These are phyloP conservation scores for Leishmania mexicana DNA, from an alignment of 208 protist genomes.

Conservation along the genomic window DNA sequence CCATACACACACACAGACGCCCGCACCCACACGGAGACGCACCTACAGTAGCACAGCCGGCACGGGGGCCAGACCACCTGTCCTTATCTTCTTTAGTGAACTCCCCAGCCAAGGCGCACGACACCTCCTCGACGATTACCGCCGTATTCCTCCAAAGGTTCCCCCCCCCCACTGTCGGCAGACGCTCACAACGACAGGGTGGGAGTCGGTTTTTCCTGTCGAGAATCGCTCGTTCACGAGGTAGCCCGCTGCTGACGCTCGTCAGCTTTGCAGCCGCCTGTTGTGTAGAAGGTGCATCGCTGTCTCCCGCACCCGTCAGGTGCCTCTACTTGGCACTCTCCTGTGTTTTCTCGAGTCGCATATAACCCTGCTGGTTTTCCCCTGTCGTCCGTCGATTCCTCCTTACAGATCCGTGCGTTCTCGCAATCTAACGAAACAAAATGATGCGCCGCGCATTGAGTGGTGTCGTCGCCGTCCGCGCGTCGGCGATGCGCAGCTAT, in stretches of 20 bases:
- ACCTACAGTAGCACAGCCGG: background rate
- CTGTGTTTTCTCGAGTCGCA: background rate
- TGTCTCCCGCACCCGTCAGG: background rate
- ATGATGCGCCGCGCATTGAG: constrained; percentile 80
- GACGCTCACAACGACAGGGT: background rate
- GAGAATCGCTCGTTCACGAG: background rate
- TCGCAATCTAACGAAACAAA: background rate
- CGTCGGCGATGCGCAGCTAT: constrained; percentile 41
- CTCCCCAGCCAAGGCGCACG: too few relatives aligned
- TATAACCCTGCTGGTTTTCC: background rate
- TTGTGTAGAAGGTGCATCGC: background rate
- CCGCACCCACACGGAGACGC: background rate
- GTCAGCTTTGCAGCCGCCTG: background rate
- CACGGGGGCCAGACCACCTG: background rate
- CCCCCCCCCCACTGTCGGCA: background rate
- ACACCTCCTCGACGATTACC: background rate
- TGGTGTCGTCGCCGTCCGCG: constrained; percentile 18
- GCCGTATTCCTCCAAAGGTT: background rate
- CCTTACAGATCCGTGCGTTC: background rate
- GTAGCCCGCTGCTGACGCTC: background rate
- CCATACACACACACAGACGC: background rate
- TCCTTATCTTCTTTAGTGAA: background rate
- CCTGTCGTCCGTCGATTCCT: constrained; percentile 12
- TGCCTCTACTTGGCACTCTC: background rate
- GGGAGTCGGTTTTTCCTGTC: background rate